phyloP scores from a whole-genome alignment of 306 rosid species.

The Pyrus pyrifolia region DNA sequence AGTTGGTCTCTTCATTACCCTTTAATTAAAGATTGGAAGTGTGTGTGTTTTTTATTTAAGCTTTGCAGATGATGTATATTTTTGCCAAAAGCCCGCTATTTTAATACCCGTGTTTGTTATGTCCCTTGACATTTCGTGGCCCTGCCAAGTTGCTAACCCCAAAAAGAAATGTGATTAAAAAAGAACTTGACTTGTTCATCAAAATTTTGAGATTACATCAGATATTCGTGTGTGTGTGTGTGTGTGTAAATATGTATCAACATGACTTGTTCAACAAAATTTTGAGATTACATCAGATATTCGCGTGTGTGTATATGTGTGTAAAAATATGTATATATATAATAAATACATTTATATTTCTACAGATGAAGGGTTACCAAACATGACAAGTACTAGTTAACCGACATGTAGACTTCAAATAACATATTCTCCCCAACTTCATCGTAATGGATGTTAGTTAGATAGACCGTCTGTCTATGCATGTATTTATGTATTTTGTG shows the following conservation, averaged over 20 bases:
- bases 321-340: too few species aligned
- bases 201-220: neutral
- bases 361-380: neutral
- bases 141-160: neutral
- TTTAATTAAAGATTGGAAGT: too few species aligned
- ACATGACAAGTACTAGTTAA: neutral
- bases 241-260: neutral
- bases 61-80: too few species aligned
- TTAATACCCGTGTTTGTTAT: neutral
- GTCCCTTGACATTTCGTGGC: neutral
- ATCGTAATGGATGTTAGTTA: neutral
- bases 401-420: neutral
- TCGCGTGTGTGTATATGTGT: too few species aligned
- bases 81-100: neutral
- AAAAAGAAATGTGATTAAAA: neutral
- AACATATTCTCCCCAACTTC: neutral
- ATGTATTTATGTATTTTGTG: neutral
- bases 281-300: too few species aligned
- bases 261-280: neutral
- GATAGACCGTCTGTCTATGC: neutral
- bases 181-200: neutral
- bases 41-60: too few species aligned
- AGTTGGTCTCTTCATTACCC: too few species aligned
- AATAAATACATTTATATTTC: neutral
- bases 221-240: neutral